Base-by-base conservation (phyloP, 1,139 yeast species). In the Geotrichum siamense region DNA sequence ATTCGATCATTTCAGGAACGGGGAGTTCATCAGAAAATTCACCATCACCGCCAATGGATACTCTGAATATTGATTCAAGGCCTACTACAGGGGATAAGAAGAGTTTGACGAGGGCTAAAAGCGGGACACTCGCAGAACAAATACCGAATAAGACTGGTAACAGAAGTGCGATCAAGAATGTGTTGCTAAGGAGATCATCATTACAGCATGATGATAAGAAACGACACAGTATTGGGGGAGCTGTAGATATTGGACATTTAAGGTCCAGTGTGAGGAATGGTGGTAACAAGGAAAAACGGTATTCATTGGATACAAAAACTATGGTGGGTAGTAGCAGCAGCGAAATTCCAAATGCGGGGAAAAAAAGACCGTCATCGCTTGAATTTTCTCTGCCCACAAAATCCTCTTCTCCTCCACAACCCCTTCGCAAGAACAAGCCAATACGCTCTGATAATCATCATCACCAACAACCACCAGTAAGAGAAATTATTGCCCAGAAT, bases 341-440 rank as follows among this genome's bases (percentile, higher is more conserved):
- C 32, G n/a, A 12, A 28, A 15, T 5, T n/a, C 26, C 26, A 28
- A 28, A 28, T 15, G 32, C 32, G 32, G 32, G 19, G 37, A 33
- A 33, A 26, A 33, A 33, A 21, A 10, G 37, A 5, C 37, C 37
- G n/a, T 26, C 37, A 20, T 16, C 37, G 21, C 37, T 33, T 20
- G 27, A 33, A n/a, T 33, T 33, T 12, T 33, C 37, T 6, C 32
- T 12, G 32, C 8, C n/a, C 8, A 6, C 32, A 28, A 6, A 16
- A 6, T 12, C n/a, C 17, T 16, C 6, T 17, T 31, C 35, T 17
- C 35, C 6, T 15, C 19, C 5, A 31, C 6, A 19, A 31, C 19
- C 21, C 8, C 35, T 6, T 15, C 35, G 21, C 13, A 6, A 12
- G 10, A 31, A 5, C 6, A n/a, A 19, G 5, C 22, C 22, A 31